Evolutionary conservation across 495 filamentous ascomycete genomes (phyloP).

Genomic region (Penicillium arizonense): DNA sequence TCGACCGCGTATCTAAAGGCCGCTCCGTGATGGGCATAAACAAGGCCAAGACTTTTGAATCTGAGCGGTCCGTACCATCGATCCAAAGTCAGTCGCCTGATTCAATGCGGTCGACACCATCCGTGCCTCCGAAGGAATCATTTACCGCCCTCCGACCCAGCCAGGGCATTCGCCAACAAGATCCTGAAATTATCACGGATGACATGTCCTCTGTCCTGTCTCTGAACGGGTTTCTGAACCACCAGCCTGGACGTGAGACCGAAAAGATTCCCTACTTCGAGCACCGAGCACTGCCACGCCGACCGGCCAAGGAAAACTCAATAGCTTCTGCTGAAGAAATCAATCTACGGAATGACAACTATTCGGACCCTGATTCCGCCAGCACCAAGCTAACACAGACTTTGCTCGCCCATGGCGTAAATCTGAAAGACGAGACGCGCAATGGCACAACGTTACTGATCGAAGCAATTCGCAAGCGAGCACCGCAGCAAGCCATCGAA

Average conservation of each 20-base stretch:
- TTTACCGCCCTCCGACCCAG: neutral
- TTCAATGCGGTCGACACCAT: slow-evolving; percentile 6
- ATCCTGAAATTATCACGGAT: slow-evolving; percentile 7
- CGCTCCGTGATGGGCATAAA: slow-evolving; percentile 22
- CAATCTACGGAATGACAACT: neutral
- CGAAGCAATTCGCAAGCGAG: slow-evolving; percentile 44
- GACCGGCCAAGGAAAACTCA: neutral
- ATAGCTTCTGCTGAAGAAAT: neutral
- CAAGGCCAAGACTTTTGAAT: slow-evolving; percentile 10
- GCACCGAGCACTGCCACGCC: neutral
- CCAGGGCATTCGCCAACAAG: neutral
- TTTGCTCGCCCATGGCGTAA: slow-evolving; percentile 48
- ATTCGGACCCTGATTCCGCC: slow-evolving; percentile 8
- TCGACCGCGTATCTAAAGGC: slow-evolving; percentile 25
- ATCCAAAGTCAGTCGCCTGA: slow-evolving; percentile 1
- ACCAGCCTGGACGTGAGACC: slow-evolving; percentile 1
- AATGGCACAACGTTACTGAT: slow-evolving; percentile 49
- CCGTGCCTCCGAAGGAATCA: slow-evolving; percentile 16
- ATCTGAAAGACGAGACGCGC: slow-evolving; percentile 37
- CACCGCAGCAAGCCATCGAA: slow-evolving; percentile 39
- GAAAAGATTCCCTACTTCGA: neutral
- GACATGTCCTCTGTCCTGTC: slow-evolving; percentile 20
- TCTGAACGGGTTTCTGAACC: slow-evolving; percentile 11
- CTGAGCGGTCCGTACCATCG: slow-evolving; percentile 4
- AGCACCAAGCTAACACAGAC: slow-evolving; percentile 43